Conservation (phyloP, 148 eudicot species). For the Arbutus unedo region DNA sequence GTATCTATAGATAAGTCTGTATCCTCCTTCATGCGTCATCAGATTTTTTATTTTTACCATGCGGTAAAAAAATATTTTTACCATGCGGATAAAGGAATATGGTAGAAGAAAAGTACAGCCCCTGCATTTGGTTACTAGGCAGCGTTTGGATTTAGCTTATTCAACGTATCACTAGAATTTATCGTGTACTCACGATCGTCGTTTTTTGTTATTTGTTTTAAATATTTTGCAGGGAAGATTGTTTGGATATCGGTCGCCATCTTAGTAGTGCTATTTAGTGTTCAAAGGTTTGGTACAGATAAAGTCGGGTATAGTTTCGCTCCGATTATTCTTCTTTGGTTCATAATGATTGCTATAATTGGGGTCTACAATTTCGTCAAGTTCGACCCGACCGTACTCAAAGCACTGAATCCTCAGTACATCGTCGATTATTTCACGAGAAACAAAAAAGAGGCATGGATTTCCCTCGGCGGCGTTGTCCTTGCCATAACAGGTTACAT, state of each 20-base stretch:
- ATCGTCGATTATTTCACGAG: conserved; percentile 29
- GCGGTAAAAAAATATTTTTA: too few relatives aligned
- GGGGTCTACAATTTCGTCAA: conserved; percentile 30
- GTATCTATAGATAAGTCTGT: too few relatives aligned
- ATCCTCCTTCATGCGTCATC: too few relatives aligned
- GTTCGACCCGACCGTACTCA: conserved; percentile 22
- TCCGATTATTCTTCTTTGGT: conserved; percentile 30
- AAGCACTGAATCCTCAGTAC: conserved; percentile 33
- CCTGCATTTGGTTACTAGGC: neutral
- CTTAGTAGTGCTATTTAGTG: conserved; percentile 21
- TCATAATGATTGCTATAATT: conserved; percentile 20
- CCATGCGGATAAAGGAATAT: neutral
- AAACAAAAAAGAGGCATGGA: conserved; percentile 31
- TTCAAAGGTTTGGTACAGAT: conserved; percentile 39
- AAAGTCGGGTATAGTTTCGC: conserved; percentile 38
- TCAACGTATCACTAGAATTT: neutral
- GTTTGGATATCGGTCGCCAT: conserved; percentile 34
- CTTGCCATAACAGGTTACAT: conserved; percentile 30
- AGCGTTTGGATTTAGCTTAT: neutral
- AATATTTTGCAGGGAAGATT: conserved; percentile 14
- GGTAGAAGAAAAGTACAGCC: neutral
- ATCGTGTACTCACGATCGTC: neutral
- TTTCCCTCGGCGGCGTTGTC: conserved; percentile 35
- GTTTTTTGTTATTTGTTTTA: neutral
- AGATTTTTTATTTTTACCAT: too few relatives aligned